phyloP scores from a whole-genome alignment of 257 asterid species.

The Fraxinus pennsylvanica region DNA sequence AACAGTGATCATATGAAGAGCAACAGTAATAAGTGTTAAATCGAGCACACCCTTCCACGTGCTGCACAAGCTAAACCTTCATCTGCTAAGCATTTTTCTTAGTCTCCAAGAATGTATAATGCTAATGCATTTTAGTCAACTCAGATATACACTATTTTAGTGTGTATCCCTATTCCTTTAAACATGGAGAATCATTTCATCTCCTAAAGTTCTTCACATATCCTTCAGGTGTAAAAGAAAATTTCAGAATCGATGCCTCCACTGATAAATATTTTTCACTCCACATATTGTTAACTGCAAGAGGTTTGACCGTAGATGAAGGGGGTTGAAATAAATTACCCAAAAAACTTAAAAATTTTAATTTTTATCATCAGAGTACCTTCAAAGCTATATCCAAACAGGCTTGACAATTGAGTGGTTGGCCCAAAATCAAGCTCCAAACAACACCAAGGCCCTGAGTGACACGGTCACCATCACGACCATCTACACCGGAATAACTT shows the following conservation, averaged over 20 bases:
- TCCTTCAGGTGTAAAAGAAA: neutral
- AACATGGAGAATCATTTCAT: neutral
- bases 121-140: neutral
- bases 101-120: neutral
- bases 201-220: neutral
- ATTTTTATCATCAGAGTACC: conserved; percentile 46
- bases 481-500: conserved; percentile 52
- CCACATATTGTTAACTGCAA: neutral
- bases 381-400: conserved; percentile 89
- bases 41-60: neutral
- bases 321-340: conserved; percentile 20
- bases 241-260: neutral
- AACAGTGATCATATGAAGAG: neutral
- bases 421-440: conserved; percentile 87
- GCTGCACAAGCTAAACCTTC: neutral
- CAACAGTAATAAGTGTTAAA: neutral
- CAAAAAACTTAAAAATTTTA: conserved; percentile 6
- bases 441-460: conserved; percentile 97
- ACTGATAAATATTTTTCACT: neutral
- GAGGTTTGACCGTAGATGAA: neutral
- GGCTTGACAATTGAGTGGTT: conserved; percentile 82
- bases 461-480: conserved; percentile 81
- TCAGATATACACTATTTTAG: neutral
- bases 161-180: neutral
- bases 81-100: neutral